Percentiles rank a stretch among this genome's conserved stretches.
phyloP scores from a whole-genome alignment of 306 rosid genomes.

The Quercus wislizeni region DNA sequence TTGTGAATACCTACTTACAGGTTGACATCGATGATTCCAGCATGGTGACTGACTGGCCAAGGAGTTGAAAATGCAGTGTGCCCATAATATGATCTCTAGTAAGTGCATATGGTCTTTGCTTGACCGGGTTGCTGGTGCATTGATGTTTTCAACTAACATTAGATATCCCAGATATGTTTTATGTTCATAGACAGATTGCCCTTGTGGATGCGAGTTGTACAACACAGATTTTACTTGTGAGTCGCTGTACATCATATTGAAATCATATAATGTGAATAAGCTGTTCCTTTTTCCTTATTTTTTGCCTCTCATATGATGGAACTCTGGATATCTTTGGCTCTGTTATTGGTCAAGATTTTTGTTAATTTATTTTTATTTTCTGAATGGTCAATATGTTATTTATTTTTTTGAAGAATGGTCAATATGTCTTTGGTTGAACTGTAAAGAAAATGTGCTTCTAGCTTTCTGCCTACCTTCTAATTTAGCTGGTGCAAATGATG shows the following conservation, averaged over 20 bases:
- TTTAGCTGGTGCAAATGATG: no score
- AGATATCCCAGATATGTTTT: constrained; percentile 37
- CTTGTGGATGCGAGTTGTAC: constrained; percentile 37
- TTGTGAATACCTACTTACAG: constrained; percentile 29
- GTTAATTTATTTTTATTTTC: no score
- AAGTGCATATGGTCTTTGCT: constrained; percentile 1
- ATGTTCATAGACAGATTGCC: constrained; percentile 40
- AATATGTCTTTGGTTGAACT: no score
- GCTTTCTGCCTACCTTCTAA: no score
- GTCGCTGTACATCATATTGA: constrained; percentile 29
- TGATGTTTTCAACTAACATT: constrained; percentile 40
- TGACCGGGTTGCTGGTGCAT: constrained; percentile 12
- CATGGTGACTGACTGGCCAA: constrained; percentile 57
- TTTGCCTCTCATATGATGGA: neutral
- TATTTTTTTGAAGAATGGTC: no score
- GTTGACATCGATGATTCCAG: constrained; percentile 52
- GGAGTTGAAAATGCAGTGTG: constrained; percentile 15
- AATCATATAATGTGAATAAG: constrained; percentile 44
- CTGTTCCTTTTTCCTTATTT: constrained; percentile 2
- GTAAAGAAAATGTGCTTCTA: no score
- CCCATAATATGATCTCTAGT: neutral
- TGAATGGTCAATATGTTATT: no score
- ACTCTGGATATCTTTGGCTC: neutral
- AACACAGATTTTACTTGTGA: constrained; percentile 17
- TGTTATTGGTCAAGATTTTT: neutral